Base-by-base conservation (phyloP, 1,284 basidiomycete genomes). In the Sporisorium sorghi region DNA sequence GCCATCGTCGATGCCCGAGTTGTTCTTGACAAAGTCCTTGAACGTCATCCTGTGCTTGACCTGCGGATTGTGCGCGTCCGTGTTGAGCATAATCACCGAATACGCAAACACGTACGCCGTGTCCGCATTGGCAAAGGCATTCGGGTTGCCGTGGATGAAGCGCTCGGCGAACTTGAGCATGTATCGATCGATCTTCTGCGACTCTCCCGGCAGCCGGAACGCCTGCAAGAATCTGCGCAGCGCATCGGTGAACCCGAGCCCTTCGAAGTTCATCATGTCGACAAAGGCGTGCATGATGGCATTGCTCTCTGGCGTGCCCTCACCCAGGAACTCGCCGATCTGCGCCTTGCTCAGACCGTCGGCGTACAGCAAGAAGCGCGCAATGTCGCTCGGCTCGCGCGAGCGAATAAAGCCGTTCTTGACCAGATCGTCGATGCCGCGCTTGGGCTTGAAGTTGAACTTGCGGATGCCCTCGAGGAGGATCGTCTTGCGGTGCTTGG, bases 261-360 rank as follows among this genome's bases (percentile, higher is more conserved):
- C 61, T 53, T 77, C 76, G 49, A 84, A 84, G 64, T 82, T 71
- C 81, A 84, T 83, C 68, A 84, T 58, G 56, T 84, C 83, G 33
- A 83, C 83, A 70, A 84, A 84, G 19, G 83, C 82, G 62, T 84
- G 83, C 83, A 84, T 84, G 68, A 79, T 79, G 15, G 77, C 79
- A 49, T 83, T 82, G 75, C 83, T 84, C 46, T 83, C 78, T 11
- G 82, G 63, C 4, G 82, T 83, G 40, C 83, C 83, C 64, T 84
- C 83, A 43, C 97, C 97, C 15, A 99, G 88, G 85, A 97, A 99
- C 87, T 99, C 97, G 62, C 97, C 97, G 73, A 99, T 95, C 89
- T 94, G 92, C 4, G 91, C 89, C 86, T 99, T 99, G 86, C 90
- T 96, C 49, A 99, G 87, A 2, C 96, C 97, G 83, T 99, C 96